Evolutionary conservation across 306 rosid genomes (phyloP).

Genomic region (Trichosanthes truncata): DNA sequence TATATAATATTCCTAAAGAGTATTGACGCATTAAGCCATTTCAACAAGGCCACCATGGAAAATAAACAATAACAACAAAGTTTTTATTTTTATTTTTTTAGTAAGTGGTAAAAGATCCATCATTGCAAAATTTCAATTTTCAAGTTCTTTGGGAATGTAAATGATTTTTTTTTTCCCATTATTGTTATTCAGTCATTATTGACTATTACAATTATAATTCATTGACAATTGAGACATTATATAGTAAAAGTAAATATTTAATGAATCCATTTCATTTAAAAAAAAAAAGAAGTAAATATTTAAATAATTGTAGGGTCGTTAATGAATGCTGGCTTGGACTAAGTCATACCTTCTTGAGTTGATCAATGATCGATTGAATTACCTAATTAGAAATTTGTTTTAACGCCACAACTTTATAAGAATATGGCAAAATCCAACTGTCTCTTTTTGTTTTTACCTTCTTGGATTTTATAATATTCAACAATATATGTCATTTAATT

Average conservation of each 20-base stretch:
- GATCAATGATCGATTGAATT: neutral
- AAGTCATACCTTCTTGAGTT: neutral
- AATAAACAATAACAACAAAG: no score
- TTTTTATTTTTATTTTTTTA: no score
- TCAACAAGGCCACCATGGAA: no score
- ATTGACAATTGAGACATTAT: neutral
- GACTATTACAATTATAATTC: neutral
- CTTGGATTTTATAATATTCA: neutral
- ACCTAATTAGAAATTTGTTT: neutral
- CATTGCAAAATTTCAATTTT: neutral
- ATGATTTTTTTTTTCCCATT: neutral
- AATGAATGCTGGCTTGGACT: neutral
- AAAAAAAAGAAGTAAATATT: neutral
- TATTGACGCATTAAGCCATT: no score
- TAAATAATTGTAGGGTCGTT: neutral
- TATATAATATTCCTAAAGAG: no score
- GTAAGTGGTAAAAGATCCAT: neutral
- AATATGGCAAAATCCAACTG: neutral
- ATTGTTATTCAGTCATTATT: neutral
- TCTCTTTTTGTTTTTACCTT: neutral
- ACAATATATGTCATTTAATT: neutral
- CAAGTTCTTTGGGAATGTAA: neutral
- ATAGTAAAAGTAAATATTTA: neutral
- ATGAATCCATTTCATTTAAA: no score
- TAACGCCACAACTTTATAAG: neutral